phyloP scores from a whole-genome alignment of 768 basidiomycete species.

The Tephrocybe sp. region DNA sequence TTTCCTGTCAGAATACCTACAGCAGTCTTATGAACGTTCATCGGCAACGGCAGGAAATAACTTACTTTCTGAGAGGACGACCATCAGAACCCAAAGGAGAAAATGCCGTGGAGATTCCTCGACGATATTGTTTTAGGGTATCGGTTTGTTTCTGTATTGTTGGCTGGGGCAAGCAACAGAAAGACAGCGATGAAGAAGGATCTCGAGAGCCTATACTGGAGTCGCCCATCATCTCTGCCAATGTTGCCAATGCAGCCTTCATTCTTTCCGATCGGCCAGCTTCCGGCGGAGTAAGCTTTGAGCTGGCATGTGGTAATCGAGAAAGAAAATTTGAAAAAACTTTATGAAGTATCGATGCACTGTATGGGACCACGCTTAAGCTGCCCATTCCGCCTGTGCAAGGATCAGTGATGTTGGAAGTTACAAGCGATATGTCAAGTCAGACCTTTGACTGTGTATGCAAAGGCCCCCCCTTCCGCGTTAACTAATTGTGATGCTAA shows the following conservation, averaged over 20 bases:
- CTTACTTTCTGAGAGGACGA: slow-evolving; percentile 60
- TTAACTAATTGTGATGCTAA: slow-evolving; percentile 47
- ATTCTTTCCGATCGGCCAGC: slow-evolving; percentile 45
- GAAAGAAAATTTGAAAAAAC: slow-evolving; percentile 60
- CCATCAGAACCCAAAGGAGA: slow-evolving; percentile 58
- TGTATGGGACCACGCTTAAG: slow-evolving; percentile 52
- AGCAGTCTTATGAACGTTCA: not conserved
- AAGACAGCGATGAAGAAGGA: slow-evolving; percentile 63
- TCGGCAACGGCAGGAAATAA: slow-evolving; percentile 6
- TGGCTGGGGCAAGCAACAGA: slow-evolving; percentile 58
- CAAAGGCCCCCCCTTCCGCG: slow-evolving; percentile 43
- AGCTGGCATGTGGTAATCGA: slow-evolving; percentile 46
- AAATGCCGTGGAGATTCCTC: slow-evolving; percentile 44
- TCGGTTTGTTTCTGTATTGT: slow-evolving; percentile 50
- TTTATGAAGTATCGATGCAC: slow-evolving; percentile 61
- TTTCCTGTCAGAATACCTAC: slow-evolving; percentile 57
- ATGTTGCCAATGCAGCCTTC: slow-evolving; percentile 46
- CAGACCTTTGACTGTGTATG: slow-evolving; percentile 63
- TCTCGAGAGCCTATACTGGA: slow-evolving; percentile 45
- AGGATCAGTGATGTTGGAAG: not conserved
- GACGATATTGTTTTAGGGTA: slow-evolving; percentile 41
- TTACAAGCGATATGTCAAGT: not conserved
- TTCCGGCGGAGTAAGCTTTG: slow-evolving; percentile 40
- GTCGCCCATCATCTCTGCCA: slow-evolving; percentile 51
- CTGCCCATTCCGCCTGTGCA: slow-evolving; percentile 50